Evolutionary conservation across 2,329 filamentous ascomycete genomes (phyloP), one percentile per base, ranked within the genome.

Genomic region (Aspergillus sojae): DNA sequence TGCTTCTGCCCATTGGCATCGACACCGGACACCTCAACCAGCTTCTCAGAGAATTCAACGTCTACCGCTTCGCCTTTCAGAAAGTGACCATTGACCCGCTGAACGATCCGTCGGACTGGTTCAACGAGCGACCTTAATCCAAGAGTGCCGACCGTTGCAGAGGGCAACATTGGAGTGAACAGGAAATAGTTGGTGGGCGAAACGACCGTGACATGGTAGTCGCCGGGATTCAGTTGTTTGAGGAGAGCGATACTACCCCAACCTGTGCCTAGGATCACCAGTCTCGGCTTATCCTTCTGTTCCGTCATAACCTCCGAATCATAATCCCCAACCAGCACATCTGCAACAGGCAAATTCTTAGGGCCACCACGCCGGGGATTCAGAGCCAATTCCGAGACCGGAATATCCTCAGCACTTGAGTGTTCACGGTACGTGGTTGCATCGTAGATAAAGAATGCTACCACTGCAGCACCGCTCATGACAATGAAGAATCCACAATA

Each of bases 131-230:
- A 97, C 68, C 94, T 86, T 72, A 98, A 82, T 74, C 97, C 94
- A 36, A 99, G 83, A 0, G 95, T 99, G 14, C 96, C 96, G 6
- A 99, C 95, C 0, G 96, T 99, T 9, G 95, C 96, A 39, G 93
- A 97, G 1, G 95, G 95, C 50, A 99, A 84, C 94, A 99, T 98
- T 0, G 95, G 95, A 2, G 95, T 99, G 78, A 99, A 99, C 36
- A 99, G 82, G 80, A 99, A 99, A 81, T 98, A 97, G 73, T 98
- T 98, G 41, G 91, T 91, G 0, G 95, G 94, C 14, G 93, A 96
- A 50, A 99, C 90, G 45, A 99, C 91, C 5, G 94, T 98, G 69
- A 99, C 90, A 78, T 99, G 94, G 75, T 97, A 99, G 71, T 97
- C 92, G 14, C 94, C 92, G 0, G 93, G 90, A 66, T 94, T 91